Conservation (phyloP, 306 rosid genomes). For the Oxytropis ochrocephala region DNA sequence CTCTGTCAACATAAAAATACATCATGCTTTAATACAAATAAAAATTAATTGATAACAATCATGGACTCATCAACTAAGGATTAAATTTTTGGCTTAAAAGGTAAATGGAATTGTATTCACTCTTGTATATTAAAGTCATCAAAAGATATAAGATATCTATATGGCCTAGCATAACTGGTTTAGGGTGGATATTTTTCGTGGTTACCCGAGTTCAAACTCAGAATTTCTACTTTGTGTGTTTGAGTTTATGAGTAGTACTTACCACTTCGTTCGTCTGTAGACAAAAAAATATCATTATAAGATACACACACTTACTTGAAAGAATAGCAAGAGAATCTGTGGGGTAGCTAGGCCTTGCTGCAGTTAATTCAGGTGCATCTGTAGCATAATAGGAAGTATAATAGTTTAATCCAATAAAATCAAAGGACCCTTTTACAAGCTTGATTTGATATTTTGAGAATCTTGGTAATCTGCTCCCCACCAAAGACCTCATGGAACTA, state of each 20-base stretch:
- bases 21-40: neutral
- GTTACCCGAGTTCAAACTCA: too few species aligned
- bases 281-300: neutral
- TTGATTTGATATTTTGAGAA: neutral
- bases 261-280: too few species aligned
- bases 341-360: neutral
- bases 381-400: conserved; percentile 18
- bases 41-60: neutral
- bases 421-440: conserved; percentile 14
- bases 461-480: conserved; percentile 16
- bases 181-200: too few species aligned
- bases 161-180: too few species aligned
- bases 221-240: too few species aligned
- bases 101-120: neutral
- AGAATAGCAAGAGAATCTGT: conserved; percentile 5
- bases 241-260: too few species aligned
- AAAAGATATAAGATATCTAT: too few species aligned
- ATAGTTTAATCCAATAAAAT: conserved; percentile 29
- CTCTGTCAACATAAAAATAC: conserved; percentile 10
- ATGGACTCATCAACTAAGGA: too few species aligned
- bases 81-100: neutral
- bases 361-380: conserved; percentile 1
- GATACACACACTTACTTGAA: conserved; percentile 2
- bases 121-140: too few species aligned
- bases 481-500: conserved; percentile 3